A percentile compares a stretch with the other conserved stretches of the same genome.
Conservation (phyloP, 2,329 filamentous ascomycete genomes). For the Sclerotinia subarctica region DNA sequence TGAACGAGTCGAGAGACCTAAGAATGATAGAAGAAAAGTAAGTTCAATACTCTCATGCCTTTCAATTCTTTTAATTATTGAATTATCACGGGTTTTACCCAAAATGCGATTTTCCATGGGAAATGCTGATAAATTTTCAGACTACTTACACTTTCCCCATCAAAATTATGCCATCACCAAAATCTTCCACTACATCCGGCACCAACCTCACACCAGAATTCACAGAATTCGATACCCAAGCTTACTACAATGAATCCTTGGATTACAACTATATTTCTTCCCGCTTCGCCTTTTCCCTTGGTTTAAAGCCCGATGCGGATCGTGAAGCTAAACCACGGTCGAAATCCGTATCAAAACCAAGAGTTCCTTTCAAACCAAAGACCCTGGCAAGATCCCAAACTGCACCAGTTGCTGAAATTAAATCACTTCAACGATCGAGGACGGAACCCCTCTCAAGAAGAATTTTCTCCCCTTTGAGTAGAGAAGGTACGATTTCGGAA, state of each 20-base stretch:
- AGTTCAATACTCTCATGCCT: not conserved
- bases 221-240: slow-evolving; percentile 14
- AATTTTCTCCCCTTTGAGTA: not conserved
- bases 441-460: slow-evolving; percentile 6
- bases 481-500: not conserved
- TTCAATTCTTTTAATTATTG: not conserved
- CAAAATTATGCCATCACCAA: slow-evolving; percentile 17
- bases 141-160: slow-evolving; percentile 19
- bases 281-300: slow-evolving; percentile 11
- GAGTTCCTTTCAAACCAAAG: slow-evolving; percentile 7
- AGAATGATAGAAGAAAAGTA: slow-evolving; percentile 13
- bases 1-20: slow-evolving; percentile 7
- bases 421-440: slow-evolving; percentile 4
- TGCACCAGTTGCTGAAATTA: slow-evolving; percentile 1
- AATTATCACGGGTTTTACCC: not conserved
- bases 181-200: slow-evolving; percentile 7
- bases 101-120: not conserved
- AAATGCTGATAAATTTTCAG: not conserved
- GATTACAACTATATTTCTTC: slow-evolving; percentile 20
- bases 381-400: slow-evolving; percentile 11
- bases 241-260: slow-evolving; percentile 16
- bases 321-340: slow-evolving; percentile 7
- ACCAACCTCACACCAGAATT: not conserved
- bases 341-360: slow-evolving; percentile 14
- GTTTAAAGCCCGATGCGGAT: slow-evolving; percentile 8